Base-by-base conservation (phyloP, 163 green algal genomes). In the Chlamydomonas reinhardtii region DNA sequence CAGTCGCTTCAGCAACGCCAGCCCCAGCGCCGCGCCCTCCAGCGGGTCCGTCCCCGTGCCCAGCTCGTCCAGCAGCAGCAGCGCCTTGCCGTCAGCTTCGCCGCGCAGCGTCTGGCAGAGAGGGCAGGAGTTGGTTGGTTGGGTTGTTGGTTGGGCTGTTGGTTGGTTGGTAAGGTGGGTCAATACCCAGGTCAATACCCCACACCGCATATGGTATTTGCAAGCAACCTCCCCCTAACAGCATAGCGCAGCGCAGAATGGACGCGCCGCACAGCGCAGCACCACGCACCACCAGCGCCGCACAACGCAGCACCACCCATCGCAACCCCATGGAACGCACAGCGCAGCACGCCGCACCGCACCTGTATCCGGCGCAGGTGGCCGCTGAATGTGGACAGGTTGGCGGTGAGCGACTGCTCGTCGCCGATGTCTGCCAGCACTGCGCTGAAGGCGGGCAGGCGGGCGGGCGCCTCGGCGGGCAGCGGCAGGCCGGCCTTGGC, bases 1-100 rank as follows among this genome's bases (percentile, higher is more conserved):
- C 54, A 99, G 93, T 27, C 92, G 83, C 32, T 89, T 87, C 16
- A 99, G 93, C 73, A 98, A 82, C 4, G 96, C 96, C 31, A 95
- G 89, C 2, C 96, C 97, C 73, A 99, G 90, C 27, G 96, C 95
- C 11, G 96, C 94, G 12, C 97, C 97, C 91, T 99, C 97, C 6
- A 88, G 77, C 0, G 97, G 96, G 90, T 99, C 97, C 24, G 97
- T 99, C 61, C 97, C 95, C 19, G 95, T 98, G 25, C 97, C 97
- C 25, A 99, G 90, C 91, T 99, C 97, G 88, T 99, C 97, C 82
- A 99, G 88, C 74, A 99, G 93, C 74, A 98, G 91, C 68, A 98
- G 91, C 20, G 94, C 91, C 32, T 91, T 85, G 43, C 94, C 93
- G 81, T 96, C 91, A 52, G 94, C 92, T 86, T 97, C 95, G n/a